Base-by-base conservation (phyloP, 306 rosid genomes). In the Quercus robur region DNA sequence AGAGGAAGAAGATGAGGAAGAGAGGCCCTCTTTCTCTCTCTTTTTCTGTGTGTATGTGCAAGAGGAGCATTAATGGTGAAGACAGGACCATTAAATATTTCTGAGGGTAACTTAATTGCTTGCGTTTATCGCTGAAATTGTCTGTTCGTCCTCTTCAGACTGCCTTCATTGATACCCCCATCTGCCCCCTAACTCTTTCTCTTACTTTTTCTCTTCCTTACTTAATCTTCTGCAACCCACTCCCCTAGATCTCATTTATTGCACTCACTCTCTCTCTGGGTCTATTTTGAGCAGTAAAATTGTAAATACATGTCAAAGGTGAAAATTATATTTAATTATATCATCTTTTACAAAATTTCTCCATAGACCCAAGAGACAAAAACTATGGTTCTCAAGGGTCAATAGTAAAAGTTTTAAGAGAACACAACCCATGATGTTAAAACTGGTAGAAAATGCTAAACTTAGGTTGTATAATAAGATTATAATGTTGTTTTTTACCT, bases 211-310 rank as follows among this genome's bases (percentile, higher is more conserved):
- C 59, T 63, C 46, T 71, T 44, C 12, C 72, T 5, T 73, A 35
- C 82, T 77, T 69, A 66, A 66, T 78, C 86, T 64, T 74, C 75
- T 83, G 77, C 86, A 77, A 82, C 69, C 82, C 51, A 77, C 82
- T 63, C 82, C 56, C 41, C 70, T 38, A 74, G 77, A 49, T 23
- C 79, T 68, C 82, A 82, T 78, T 78, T 73, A 82, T 66, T 78
- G 51, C 84, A 0, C 41, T 10, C 82, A 3, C 71, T 21, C 68
- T 46, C 44, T 19, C 51, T 46, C 51, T 58, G 25, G 72, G 14
- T 33, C 23, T 67, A 14, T 67, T 49, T 14, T 19, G 52, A 2
- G n/a, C 56, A 51, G 61, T 49, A n/a, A n/a, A n/a, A n/a, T n/a
- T n/a, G n/a, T n/a, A 67, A 55, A 69, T 77, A 54, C 57, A 56